These are phyloP conservation scores for Vickermania spadyakhi DNA, from an alignment of 208 protist genomes.

Conservation along the genomic window DNA sequence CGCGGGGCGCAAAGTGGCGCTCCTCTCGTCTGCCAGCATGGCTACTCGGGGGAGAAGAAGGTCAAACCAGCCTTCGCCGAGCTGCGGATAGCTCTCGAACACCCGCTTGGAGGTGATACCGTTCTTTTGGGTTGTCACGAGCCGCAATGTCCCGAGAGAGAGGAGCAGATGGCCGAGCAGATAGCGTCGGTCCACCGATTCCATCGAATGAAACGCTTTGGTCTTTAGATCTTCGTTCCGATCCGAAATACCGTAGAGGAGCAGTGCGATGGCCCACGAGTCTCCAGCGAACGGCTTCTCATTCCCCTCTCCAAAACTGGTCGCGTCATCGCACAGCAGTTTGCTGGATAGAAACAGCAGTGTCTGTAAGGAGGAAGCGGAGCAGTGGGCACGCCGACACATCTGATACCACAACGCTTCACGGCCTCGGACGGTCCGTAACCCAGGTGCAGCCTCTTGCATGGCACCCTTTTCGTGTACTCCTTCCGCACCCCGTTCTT, in stretches of 20 bases:
- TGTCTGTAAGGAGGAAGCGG: constrained; percentile 12
- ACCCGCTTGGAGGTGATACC: constrained; percentile 22
- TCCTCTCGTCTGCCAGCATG: constrained; percentile 11
- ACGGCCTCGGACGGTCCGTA: constrained; percentile 19
- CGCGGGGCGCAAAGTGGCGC: constrained; percentile 14
- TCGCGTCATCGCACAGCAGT: constrained; percentile 46
- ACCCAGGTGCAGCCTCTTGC: neutral
- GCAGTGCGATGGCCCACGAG: constrained; percentile 52
- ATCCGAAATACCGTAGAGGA: constrained; percentile 3
- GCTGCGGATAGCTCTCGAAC: constrained; percentile 24
- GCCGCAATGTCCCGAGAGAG: constrained; percentile 38
- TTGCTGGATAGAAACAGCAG: constrained; percentile 44
- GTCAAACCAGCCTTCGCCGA: constrained; percentile 20
- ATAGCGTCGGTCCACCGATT: constrained; percentile 26
- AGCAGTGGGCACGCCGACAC: constrained; percentile 16
- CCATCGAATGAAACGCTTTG: constrained; percentile 9
- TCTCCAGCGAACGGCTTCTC: constrained; percentile 59
- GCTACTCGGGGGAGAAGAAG: constrained; percentile 32
- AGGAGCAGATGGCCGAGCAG: constrained; percentile 55
- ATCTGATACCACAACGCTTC: constrained; percentile 38
- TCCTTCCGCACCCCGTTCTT: neutral
- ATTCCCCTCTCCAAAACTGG: constrained; percentile 69
- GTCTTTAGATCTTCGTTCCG: constrained; percentile 4
- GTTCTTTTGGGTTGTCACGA: constrained; percentile 6
- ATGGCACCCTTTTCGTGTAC: neutral